Conservation (phyloP, 108 stramenopile genomes). For the Nannochloropsis granulata region DNA sequence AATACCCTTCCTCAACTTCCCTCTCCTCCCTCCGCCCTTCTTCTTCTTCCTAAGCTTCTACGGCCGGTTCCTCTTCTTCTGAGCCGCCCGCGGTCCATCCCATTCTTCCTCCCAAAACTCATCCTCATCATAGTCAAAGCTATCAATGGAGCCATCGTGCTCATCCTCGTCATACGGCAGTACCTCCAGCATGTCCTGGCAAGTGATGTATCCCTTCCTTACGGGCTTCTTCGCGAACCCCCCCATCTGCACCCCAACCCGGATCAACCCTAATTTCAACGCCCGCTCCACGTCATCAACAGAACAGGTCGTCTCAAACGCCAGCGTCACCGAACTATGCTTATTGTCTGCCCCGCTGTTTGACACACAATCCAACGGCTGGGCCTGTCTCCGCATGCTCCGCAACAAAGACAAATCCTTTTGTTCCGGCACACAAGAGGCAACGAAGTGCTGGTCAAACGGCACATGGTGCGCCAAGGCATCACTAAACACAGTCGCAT, state of each 20-base stretch:
- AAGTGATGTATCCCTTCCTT: neutral
- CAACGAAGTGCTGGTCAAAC: neutral
- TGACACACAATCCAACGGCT: neutral
- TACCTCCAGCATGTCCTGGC: neutral
- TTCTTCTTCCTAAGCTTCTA: neutral
- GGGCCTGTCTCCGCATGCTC: neutral
- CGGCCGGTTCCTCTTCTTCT: neutral
- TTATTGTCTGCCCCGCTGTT: neutral
- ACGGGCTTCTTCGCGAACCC: neutral
- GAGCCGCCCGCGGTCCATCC: neutral
- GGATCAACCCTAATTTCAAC: neutral
- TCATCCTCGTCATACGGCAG: neutral
- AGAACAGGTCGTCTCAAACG: neutral
- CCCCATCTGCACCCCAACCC: neutral
- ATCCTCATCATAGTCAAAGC: neutral
- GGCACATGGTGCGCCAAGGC: neutral
- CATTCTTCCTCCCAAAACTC: neutral
- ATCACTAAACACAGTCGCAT: neutral
- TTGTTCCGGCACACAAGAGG: neutral
- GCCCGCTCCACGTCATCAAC: neutral
- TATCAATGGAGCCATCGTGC: neutral
- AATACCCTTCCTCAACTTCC: neutral
- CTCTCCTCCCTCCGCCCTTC: neutral
- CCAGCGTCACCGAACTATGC: neutral
- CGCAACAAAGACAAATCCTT: neutral